Conservation (phyloP, 2,329 filamentous ascomycete species). For the Ophiocordyceps camponoti-leonardi region DNA sequence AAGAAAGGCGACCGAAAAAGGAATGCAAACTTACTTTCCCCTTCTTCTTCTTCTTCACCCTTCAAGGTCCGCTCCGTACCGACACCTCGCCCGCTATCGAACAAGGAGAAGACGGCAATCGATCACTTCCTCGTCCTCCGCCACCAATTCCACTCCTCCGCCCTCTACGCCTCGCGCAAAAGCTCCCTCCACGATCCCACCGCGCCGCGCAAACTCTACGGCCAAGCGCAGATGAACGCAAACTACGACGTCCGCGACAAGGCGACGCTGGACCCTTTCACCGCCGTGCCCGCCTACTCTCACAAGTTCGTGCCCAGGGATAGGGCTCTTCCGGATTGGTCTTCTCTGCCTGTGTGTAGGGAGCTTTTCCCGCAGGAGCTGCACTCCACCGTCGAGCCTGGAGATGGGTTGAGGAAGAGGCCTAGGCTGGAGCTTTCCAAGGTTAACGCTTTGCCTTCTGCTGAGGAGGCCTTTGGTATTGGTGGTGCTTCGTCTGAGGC, state of each 20-base stretch:
- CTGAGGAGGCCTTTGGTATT: constrained; percentile 31
- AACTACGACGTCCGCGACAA: constrained; percentile 36
- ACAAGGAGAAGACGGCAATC: constrained; percentile 27
- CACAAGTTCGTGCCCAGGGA: constrained; percentile 34
- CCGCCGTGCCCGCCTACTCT: constrained; percentile 39
- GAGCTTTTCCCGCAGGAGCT: constrained; percentile 40
- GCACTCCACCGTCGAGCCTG: constrained; percentile 34
- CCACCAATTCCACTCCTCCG: constrained; percentile 35
- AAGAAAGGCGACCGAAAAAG: no score
- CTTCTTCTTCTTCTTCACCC: neutral
- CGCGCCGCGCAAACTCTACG: constrained; percentile 27
- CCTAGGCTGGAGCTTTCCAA: constrained; percentile 27
- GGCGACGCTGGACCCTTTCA: constrained; percentile 39
- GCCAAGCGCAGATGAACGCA: constrained; percentile 40
- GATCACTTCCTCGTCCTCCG: constrained; percentile 37
- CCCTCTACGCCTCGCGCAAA: constrained; percentile 39
- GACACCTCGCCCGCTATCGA: constrained; percentile 22
- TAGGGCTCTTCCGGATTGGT: constrained; percentile 36
- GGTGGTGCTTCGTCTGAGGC: constrained; percentile 10
- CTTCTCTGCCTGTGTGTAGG: constrained; percentile 27
- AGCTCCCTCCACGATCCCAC: constrained; percentile 21
- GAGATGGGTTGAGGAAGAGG: constrained; percentile 20
- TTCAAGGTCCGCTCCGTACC: constrained; percentile 32
- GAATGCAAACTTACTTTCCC: neutral
- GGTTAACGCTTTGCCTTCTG: constrained; percentile 29